Conservation (phyloP, 73 alveolate genomes). For the Paramecium bursaria region DNA sequence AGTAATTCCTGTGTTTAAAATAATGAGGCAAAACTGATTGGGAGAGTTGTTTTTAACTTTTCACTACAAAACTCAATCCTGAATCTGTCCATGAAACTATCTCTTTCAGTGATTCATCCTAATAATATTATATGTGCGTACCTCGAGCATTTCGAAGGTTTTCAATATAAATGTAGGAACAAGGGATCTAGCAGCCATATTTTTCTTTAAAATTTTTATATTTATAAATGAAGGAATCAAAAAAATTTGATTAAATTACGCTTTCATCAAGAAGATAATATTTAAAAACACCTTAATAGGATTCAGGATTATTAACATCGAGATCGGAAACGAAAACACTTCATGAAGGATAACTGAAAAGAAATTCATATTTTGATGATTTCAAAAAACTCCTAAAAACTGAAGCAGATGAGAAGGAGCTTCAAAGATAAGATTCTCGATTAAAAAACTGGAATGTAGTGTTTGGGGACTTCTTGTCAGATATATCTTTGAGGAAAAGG, state of each 20-base stretch:
- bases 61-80: constrained; percentile 55
- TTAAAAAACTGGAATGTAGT: constrained; percentile 54
- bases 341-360: too few species aligned
- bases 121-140: not conserved
- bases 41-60: constrained; percentile 8
- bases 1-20: constrained; percentile 53
- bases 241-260: too few species aligned
- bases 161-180: constrained; percentile 55
- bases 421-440: constrained; percentile 19
- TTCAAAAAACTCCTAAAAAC: too few species aligned
- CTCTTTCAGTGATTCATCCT: constrained; percentile 39
- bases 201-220: too few species aligned
- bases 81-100: constrained; percentile 54
- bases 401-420: not conserved
- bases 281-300: too few species aligned
- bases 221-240: too few species aligned
- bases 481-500: too few species aligned
- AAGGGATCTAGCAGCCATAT: constrained; percentile 51
- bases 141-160: constrained; percentile 55
- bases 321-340: too few species aligned
- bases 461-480: constrained; percentile 47
- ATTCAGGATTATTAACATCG: too few species aligned
- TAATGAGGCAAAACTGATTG: constrained; percentile 42
- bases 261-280: too few species aligned
- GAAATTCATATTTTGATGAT: too few species aligned